Evolutionary conservation across 1,284 basidiomycete species (phyloP).

Genomic region (Microbotryum silenes-acaulis): DNA sequence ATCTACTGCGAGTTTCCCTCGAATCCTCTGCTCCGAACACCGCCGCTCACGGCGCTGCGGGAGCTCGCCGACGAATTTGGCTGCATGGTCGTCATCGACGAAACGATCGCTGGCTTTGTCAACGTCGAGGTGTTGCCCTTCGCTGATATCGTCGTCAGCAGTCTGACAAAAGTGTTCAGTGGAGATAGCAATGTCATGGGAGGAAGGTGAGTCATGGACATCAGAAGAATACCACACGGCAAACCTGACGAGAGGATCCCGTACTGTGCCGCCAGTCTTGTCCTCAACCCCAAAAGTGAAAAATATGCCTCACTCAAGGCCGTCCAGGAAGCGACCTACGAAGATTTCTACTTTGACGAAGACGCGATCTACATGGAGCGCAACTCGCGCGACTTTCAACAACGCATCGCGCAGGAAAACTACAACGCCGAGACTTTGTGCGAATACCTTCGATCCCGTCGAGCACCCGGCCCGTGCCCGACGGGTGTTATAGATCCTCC

Average conservation of each 20-base stretch:
- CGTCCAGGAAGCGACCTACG: conserved; percentile 57
- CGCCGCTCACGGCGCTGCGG: conserved; percentile 70
- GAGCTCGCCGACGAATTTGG: conserved; percentile 77
- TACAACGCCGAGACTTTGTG: conserved; percentile 74
- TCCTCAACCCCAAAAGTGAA: conserved; percentile 70
- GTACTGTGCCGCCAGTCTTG: conserved; percentile 50
- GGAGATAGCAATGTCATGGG: conserved; percentile 97
- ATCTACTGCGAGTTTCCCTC: conserved; percentile 78
- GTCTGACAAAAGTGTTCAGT: conserved; percentile 90
- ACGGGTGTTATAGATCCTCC: conserved; percentile 26
- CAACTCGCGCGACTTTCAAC: conserved; percentile 85
- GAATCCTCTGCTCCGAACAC: conserved; percentile 81
- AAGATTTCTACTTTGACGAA: conserved; percentile 83
- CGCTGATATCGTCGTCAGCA: conserved; percentile 89
- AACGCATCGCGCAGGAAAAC: conserved; percentile 71
- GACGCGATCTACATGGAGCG: conserved; percentile 97
- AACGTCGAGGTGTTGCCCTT: conserved; percentile 88
- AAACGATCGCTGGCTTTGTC: conserved; percentile 92
- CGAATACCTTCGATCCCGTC: conserved; percentile 59
- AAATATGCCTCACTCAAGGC: conserved; percentile 61
- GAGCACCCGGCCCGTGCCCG: conserved; percentile 35
- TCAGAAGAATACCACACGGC: background rate
- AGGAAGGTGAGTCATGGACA: conserved; percentile 58
- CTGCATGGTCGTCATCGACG: conserved; percentile 86
- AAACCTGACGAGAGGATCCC: no score